These are phyloP conservation scores for Trametes cubensis DNA, from an alignment of 768 basidiomycete species.

Conservation along the genomic window DNA sequence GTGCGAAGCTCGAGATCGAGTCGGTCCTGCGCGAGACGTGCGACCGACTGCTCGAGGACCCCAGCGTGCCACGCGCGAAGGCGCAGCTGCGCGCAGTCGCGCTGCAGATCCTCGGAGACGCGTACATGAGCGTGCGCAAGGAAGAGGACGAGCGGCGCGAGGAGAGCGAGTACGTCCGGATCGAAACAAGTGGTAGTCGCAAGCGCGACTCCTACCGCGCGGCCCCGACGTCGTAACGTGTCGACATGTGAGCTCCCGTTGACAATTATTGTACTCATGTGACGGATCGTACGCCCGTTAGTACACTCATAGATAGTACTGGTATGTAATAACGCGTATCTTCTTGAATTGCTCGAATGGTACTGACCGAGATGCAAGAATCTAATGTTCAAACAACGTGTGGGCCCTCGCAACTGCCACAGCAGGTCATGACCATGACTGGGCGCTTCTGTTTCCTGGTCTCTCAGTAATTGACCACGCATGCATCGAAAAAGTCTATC, in stretches of 20 bases:
- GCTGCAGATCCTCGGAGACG: constrained; percentile 82
- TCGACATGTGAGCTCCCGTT: not conserved
- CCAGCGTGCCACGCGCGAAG: constrained; percentile 54
- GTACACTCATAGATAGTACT: too few relatives aligned
- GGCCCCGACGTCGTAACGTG: not conserved
- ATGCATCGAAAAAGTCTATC: too few relatives aligned
- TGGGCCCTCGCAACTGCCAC: too few relatives aligned
- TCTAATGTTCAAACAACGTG: too few relatives aligned
- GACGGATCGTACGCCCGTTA: too few relatives aligned
- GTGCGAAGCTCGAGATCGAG: constrained; percentile 89
- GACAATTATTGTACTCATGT: too few relatives aligned
- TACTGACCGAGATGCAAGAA: too few relatives aligned
- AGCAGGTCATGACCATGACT: too few relatives aligned
- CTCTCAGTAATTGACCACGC: too few relatives aligned
- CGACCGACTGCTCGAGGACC: constrained; percentile 72
- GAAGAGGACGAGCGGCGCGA: constrained; percentile 51
- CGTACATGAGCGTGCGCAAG: constrained; percentile 71
- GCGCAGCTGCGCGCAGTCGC: constrained; percentile 76
- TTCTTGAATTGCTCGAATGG: too few relatives aligned
- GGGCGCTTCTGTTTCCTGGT: too few relatives aligned
- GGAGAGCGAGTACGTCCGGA: constrained; percentile 79
- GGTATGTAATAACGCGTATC: too few relatives aligned
- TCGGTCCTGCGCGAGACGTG: constrained; percentile 88
- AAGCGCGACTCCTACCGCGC: constrained; percentile 38
- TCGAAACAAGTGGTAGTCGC: constrained; percentile 75